These are phyloP conservation scores for Murraya paniculata DNA, from an alignment of 345 rosid genomes.

Conservation along the genomic window DNA sequence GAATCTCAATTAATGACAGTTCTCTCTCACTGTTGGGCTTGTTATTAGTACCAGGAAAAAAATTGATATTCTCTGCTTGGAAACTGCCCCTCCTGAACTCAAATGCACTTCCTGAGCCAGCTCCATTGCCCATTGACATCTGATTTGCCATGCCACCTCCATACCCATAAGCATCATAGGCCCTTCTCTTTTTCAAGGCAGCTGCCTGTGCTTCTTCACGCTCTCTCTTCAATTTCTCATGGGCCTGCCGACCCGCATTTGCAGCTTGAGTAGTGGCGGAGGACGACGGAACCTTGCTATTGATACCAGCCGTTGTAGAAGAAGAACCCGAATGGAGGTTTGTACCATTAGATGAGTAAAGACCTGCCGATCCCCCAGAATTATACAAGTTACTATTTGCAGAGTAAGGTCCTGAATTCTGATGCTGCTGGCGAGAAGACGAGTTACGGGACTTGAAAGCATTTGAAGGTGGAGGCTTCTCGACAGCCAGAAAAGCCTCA, in stretches of 20 bases:
- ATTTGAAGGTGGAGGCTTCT: constrained; percentile 67
- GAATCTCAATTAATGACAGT: constrained; percentile 41
- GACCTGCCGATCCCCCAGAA: neutral
- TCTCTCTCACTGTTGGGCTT: constrained; percentile 39
- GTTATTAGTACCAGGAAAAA: constrained; percentile 29
- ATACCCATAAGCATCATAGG: constrained; percentile 30
- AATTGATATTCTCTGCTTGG: constrained; percentile 28
- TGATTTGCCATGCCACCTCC: constrained; percentile 32
- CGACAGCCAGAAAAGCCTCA: constrained; percentile 63
- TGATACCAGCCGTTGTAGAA: constrained; percentile 35
- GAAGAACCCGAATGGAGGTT: constrained; percentile 32
- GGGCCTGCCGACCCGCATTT: constrained; percentile 32
- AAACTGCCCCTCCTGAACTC: constrained; percentile 31
- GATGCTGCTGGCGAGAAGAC: constrained; percentile 43
- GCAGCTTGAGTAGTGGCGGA: constrained; percentile 33
- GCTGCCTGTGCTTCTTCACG: constrained; percentile 34
- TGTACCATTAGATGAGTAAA: constrained; percentile 25
- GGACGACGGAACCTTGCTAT: constrained; percentile 27
- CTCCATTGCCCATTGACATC: constrained; percentile 30
- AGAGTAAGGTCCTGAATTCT: constrained; percentile 35
- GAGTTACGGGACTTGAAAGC: constrained; percentile 35
- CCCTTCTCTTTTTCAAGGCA: constrained; percentile 42
- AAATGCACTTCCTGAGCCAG: constrained; percentile 25
- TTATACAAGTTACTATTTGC: constrained; percentile 26
- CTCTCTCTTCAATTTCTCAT: constrained; percentile 41